Conservation (phyloP, 257 asterid species). For the Solanum habrochaites region DNA sequence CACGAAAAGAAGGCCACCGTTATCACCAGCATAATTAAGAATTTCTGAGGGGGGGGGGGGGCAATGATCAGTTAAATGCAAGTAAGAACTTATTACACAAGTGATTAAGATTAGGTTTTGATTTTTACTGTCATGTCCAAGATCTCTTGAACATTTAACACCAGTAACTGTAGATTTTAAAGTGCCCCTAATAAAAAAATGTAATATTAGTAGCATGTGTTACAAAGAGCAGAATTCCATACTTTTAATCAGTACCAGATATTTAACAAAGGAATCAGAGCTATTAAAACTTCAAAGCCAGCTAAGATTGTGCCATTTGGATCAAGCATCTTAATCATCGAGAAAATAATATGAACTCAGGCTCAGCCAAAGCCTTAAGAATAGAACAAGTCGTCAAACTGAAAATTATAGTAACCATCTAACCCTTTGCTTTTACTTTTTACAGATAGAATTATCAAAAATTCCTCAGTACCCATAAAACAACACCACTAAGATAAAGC, state of each 20-base stretch:
- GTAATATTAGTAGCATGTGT: background rate
- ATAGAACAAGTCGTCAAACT: background rate
- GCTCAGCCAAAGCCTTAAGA: background rate
- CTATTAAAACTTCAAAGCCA: background rate
- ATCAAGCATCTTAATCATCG: background rate
- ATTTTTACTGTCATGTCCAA: constrained; percentile 72
- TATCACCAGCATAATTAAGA: constrained; percentile 86
- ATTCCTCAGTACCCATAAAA: background rate
- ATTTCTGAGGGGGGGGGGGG: background rate
- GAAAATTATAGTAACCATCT: background rate
- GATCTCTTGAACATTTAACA: constrained; percentile 94
- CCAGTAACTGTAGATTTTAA: constrained; percentile 87
- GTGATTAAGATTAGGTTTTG: background rate
- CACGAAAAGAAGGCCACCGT: constrained; percentile 96
- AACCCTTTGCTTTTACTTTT: background rate
- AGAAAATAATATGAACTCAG: background rate
- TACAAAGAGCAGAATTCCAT: background rate
- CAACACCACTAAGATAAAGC: background rate
- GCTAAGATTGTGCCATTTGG: background rate
- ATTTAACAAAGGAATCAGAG: background rate
- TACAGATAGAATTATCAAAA: background rate
- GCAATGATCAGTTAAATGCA: background rate
- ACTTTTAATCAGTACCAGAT: background rate
- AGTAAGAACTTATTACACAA: background rate
- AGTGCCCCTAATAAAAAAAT: constrained; percentile 47